phyloP scores from a whole-genome alignment of 2,329 filamentous ascomycete species.

The Colletotrichum eleusines region DNA sequence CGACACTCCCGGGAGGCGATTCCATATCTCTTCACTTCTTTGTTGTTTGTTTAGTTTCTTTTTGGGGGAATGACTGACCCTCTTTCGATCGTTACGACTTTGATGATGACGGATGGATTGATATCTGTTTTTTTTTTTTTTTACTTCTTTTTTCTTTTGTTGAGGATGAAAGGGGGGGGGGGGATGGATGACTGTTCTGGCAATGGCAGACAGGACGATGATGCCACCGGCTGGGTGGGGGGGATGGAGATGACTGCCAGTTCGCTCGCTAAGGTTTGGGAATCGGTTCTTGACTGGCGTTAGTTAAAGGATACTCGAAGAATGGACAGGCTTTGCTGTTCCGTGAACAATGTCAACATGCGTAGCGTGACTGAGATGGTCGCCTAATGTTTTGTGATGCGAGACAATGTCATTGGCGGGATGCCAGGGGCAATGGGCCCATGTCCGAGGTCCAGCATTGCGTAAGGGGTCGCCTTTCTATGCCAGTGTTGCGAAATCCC shows the following conservation, averaged over 20 bases:
- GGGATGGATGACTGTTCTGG: background rate
- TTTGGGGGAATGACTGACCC: constrained; percentile 36
- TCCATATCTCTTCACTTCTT: constrained; percentile 18
- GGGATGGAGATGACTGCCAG: constrained; percentile 18
- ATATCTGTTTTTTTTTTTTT: background rate
- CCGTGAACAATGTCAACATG: background rate
- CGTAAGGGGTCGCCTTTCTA: no score
- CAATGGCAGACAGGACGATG: background rate
- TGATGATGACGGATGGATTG: constrained; percentile 38
- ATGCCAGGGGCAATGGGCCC: background rate
- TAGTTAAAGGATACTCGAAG: constrained; percentile 33
- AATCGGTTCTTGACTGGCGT: constrained; percentile 23
- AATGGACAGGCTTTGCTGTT: constrained; percentile 34
- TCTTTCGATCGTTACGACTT: constrained; percentile 41
- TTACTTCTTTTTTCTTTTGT: background rate
- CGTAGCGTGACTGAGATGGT: background rate
- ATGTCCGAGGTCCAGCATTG: no score
- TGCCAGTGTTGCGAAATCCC: no score
- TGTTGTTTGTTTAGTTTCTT: constrained; percentile 28
- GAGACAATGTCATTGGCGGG: background rate
- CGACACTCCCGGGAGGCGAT: background rate
- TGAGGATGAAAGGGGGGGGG: background rate
- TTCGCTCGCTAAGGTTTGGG: constrained; percentile 33
- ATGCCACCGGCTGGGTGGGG: background rate
- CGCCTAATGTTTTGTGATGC: no score